Conservation (phyloP, 192 early-diverging fungal genomes). For the Rhizoclosmatium globosum region DNA sequence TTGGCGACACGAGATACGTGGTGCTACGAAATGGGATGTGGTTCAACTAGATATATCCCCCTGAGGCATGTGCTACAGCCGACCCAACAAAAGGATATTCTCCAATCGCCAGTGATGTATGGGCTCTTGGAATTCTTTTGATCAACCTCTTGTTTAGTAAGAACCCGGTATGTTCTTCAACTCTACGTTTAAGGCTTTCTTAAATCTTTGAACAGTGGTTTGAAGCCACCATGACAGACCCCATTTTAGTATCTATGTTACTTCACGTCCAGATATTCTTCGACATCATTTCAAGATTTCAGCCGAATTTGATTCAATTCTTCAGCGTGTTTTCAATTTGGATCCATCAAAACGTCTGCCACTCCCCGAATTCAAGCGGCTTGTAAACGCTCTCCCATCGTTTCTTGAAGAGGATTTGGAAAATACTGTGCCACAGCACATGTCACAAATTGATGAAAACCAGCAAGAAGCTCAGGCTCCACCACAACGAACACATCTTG, state of each 20-base stretch:
- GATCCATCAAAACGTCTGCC: conserved; percentile 31
- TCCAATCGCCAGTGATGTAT: conserved; percentile 75
- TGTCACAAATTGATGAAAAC: background rate
- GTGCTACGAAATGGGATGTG: conserved; percentile 88
- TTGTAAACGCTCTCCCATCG: conserved; percentile 24
- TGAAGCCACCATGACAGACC: conserved; percentile 64
- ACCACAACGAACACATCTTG: background rate
- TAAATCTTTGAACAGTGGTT: conserved; percentile 52
- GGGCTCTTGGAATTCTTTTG: conserved; percentile 84
- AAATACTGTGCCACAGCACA: background rate
- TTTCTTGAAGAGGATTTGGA: conserved; percentile 32
- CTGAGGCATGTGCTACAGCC: conserved; percentile 61
- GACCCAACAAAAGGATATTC: conserved; percentile 65
- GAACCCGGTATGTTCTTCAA: conserved; percentile 64
- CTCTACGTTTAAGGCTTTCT: background rate
- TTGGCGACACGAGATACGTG: conserved; percentile 79
- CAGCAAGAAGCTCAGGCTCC: background rate
- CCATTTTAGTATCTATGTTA: conserved; percentile 71
- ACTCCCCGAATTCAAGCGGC: conserved; percentile 29
- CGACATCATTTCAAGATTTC: conserved; percentile 44
- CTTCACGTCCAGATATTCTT: conserved; percentile 39
- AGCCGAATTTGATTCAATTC: conserved; percentile 36
- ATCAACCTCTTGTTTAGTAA: conserved; percentile 78
- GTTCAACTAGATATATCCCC: conserved; percentile 90
- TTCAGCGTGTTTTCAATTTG: conserved; percentile 28